Percentiles rank a stretch among this genome's conserved stretches.
These are phyloP conservation scores for Symbiodinium pilosum DNA, from an alignment of 73 alveolate genomes.

Conservation along the genomic window DNA sequence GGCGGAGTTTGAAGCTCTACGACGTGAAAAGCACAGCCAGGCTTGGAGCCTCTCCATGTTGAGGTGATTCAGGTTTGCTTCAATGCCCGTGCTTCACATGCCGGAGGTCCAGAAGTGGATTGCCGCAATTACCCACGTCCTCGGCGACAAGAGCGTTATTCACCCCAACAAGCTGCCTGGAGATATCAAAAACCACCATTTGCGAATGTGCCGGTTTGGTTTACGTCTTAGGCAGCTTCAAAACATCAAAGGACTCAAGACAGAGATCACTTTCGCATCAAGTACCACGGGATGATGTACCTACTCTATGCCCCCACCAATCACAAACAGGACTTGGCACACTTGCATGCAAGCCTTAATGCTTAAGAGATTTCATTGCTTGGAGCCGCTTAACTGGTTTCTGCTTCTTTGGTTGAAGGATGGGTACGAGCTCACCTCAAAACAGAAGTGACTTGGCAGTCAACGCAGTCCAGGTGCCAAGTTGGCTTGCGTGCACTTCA, in stretches of 20 bases:
- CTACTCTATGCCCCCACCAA: conserved; percentile 4
- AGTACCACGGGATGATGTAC: conserved; percentile 4
- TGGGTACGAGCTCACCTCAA: conserved; percentile 32
- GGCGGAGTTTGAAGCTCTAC: conserved; percentile 19
- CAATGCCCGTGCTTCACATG: neutral
- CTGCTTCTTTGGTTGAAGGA: neutral
- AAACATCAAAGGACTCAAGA: neutral
- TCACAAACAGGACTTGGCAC: conserved; percentile 24
- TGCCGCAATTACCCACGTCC: conserved; percentile 25
- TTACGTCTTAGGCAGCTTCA: too few relatives aligned
- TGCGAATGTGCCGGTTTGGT: too few relatives aligned
- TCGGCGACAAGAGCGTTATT: conserved; percentile 42
- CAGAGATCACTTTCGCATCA: conserved; percentile 51
- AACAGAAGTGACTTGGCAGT: conserved; percentile 22
- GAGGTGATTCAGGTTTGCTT: too few relatives aligned
- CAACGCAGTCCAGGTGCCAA: neutral
- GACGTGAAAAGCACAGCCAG: conserved; percentile 63
- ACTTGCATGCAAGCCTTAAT: neutral
- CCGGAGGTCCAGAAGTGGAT: conserved; percentile 43
- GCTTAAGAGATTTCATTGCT: too few relatives aligned
- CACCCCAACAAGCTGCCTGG: conserved; percentile 16
- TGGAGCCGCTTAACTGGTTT: too few relatives aligned
- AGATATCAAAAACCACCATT: too few relatives aligned
- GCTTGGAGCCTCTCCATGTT: conserved; percentile 11
- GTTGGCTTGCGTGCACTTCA: neutral